Percentiles rank a stretch among this genome's conserved stretches.
These are phyloP conservation scores for Fistulina hepatica DNA, from an alignment of 1,284 basidiomycete species.

Conservation along the genomic window DNA sequence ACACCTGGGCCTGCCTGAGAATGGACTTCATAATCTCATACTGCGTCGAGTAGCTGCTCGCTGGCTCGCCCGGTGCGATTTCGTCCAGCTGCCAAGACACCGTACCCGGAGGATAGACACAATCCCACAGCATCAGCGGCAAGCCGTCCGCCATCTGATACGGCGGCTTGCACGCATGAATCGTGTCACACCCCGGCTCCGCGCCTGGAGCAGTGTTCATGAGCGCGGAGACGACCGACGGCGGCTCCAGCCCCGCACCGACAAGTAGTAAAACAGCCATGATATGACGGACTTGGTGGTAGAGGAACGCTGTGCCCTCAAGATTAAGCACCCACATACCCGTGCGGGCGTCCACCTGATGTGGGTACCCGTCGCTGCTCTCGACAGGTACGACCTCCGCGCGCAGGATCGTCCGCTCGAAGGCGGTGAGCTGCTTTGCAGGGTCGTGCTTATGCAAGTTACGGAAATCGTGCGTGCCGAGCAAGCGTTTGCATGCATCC, in stretches of 20 bases:
- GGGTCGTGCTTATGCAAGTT: constrained; percentile 96
- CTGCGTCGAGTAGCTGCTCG: constrained; percentile 25
- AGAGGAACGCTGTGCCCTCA: constrained; percentile 84
- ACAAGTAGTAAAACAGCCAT: constrained; percentile 89
- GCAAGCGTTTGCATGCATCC: constrained; percentile 56
- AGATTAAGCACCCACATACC: constrained; percentile 76
- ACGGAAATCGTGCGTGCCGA: constrained; percentile 93
- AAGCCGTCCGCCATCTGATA: constrained; percentile 91
- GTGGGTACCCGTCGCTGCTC: constrained; percentile 16
- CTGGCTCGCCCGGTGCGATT: constrained; percentile 5
- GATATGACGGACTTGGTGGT: constrained; percentile 96
- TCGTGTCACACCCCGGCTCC: constrained; percentile 25
- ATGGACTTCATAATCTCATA: constrained; percentile 51
- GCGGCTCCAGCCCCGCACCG: constrained; percentile 71
- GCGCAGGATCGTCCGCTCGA: constrained; percentile 52
- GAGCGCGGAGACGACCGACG: constrained; percentile 61
- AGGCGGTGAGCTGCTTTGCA: constrained; percentile 83
- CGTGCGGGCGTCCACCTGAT: constrained; percentile 17
- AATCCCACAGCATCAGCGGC: constrained; percentile 90
- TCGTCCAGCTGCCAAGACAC: constrained; percentile 66
- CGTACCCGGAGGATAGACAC: constrained; percentile 61
- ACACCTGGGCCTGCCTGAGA: constrained; percentile 46
- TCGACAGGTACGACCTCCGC: constrained; percentile 47
- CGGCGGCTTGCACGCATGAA: constrained; percentile 68
- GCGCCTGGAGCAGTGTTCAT: constrained; percentile 48